phyloP scores from a whole-genome alignment of 2,329 filamentous ascomycete genomes.

The Fusarium bactridioides region DNA sequence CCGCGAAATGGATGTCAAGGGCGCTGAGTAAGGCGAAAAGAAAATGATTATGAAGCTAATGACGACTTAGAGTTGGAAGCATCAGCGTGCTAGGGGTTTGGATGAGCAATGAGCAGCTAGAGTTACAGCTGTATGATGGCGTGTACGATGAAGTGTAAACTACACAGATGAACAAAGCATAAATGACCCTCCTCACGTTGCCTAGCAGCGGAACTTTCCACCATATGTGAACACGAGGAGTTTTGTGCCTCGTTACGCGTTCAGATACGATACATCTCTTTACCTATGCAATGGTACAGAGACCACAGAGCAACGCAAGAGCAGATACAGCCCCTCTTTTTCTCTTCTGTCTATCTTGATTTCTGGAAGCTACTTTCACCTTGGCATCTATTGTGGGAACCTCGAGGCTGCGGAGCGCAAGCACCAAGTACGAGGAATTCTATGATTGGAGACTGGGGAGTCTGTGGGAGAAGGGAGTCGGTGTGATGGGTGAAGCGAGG shows the following conservation, averaged over 20 bases:
- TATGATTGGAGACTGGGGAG: not conserved
- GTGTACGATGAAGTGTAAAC: slow-evolving; percentile 40
- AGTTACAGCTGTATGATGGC: slow-evolving; percentile 22
- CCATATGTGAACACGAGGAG: not conserved
- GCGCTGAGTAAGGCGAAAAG: slow-evolving; percentile 42
- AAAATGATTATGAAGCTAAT: slow-evolving; percentile 12
- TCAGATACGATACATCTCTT: slow-evolving; percentile 72
- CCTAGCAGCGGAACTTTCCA: slow-evolving; percentile 13
- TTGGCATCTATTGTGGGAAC: not conserved
- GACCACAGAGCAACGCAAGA: slow-evolving; percentile 71
- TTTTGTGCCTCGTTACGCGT: slow-evolving; percentile 52
- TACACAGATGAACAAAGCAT: slow-evolving; percentile 39
- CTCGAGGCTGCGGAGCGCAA: slow-evolving; percentile 41
- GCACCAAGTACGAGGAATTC: slow-evolving; percentile 41
- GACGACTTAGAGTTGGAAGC: slow-evolving; percentile 14
- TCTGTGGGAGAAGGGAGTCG: slow-evolving; percentile 31
- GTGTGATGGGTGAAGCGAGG: not conserved
- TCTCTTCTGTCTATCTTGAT: not conserved
- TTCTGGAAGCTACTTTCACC: not conserved
- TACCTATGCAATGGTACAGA: slow-evolving; percentile 61
- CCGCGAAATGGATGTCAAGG: slow-evolving; percentile 74
- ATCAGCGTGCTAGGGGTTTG: slow-evolving; percentile 6
- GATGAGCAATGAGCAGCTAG: slow-evolving; percentile 4
- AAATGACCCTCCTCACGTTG: slow-evolving; percentile 41
- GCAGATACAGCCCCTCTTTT: slow-evolving; percentile 44